Base-by-base conservation (phyloP, 345 rosid species). In the Arabidopsis suecica region DNA sequence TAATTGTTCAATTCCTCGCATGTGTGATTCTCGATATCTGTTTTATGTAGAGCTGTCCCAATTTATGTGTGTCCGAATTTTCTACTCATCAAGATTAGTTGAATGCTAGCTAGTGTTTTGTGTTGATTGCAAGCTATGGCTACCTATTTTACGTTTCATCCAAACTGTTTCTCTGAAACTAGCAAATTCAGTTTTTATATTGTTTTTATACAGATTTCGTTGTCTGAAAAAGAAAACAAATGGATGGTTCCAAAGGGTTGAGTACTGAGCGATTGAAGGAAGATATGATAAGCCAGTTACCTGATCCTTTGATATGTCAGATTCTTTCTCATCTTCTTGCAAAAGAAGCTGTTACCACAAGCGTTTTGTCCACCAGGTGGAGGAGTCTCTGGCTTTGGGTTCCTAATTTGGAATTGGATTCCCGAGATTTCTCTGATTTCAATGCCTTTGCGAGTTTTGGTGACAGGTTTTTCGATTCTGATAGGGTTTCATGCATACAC, bases 311-410 rank as follows among this genome's bases (percentile, higher is more conserved):
- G 78, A 7, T 65, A 18, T 57, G 12, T 74, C 9, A 48, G 0
- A 66, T 66, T 5, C 67, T 66, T 38, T 1, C 1, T 65, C 9
- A 25, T 38, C 67, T 58, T 25, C 28, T 53, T 1, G 7, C 33
- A 7, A 25, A 74, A 3, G 18, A 58, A 1, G 66, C 18, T 57
- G 25, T 23, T 23, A 23, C 25, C 25, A 23, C 25, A 23, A 23
- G 25, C 25, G 25, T 23, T 23, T 23, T 74, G 3, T 65, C 72
- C 9, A 33, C 42, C 10, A 58, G 34, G 23, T 66, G 67, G 66
- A 57, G 32, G 20, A 13, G 1, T 7, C 51, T 66, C 0, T 74
- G 78, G 73, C 14, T 14, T 14, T 45, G 2, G 3, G 25, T 57
- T 56, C 42, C 58, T 57, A 3, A 11, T 7, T 47, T 74, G 14